phyloP scores from a whole-genome alignment of 495 filamentous ascomycete species.

The Aspergillus hancockii region DNA sequence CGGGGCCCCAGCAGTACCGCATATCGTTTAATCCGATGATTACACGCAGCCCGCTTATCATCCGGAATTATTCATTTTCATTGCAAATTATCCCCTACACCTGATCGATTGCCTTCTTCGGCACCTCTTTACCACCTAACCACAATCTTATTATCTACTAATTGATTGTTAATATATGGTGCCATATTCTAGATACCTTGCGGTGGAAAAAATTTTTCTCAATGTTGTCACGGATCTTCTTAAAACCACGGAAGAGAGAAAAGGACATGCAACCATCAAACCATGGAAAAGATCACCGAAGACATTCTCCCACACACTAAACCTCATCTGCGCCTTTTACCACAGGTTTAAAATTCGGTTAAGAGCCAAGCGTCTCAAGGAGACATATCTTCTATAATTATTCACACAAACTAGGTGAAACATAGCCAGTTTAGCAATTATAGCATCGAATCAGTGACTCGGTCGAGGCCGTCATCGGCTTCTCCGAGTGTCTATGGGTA shows the following conservation, averaged over 20 bases:
- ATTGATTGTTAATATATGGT: background rate
- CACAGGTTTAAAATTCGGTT: background rate
- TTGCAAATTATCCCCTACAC: background rate
- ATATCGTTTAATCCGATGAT: background rate
- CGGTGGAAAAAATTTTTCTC: too few species aligned
- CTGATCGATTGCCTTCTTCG: background rate
- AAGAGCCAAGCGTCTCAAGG: background rate
- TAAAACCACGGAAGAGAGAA: too few species aligned
- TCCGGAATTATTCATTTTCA: slow-evolving; percentile 5
- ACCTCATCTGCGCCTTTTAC: background rate
- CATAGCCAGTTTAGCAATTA: background rate
- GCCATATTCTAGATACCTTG: background rate
- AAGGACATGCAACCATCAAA: too few species aligned
- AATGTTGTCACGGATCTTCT: too few species aligned
- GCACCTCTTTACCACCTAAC: background rate
- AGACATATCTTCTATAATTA: background rate
- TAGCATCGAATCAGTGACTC: background rate
- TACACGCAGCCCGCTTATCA: slow-evolving; percentile 4
- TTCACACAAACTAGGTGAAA: background rate
- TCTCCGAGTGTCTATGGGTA: background rate
- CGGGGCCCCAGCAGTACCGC: slow-evolving; percentile 4
- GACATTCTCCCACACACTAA: background rate
- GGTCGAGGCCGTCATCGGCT: slow-evolving; percentile 1
- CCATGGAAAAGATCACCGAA: too few species aligned
- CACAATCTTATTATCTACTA: background rate